Base-by-base conservation (phyloP, 805 yeast genomes). In the Torulaspora indica region DNA sequence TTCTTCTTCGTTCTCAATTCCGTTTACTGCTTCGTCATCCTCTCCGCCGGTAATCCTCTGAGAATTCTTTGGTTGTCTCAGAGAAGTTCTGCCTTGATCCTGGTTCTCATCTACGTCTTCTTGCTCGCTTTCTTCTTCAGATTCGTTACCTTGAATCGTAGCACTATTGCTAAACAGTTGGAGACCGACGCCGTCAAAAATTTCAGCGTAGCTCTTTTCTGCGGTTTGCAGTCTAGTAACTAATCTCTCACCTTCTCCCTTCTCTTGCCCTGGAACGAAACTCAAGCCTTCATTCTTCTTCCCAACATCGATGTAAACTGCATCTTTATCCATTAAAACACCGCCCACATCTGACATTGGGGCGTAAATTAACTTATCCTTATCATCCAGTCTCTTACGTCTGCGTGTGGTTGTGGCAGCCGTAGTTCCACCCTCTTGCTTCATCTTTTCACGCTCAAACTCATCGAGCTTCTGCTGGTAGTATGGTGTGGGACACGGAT, bases 331-430 rank as follows among this genome's bases (percentile, higher is more conserved):
- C 49, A 93, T 88, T 53, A 93, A 72, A 29, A 93, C 95, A 64
- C 99, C 99, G 45, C 97, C 97, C n/a, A 93, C 96, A 66, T 93
- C 98, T 37, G 97, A 86, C 99, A 93, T 93, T 39, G 99, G 99
- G 0, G 98, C 99, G 65, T 95, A 93, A 2, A 93, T 88, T 53
- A 88, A 79, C 64, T 90, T 93, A 62, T 88, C 95, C 56, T 83
- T 87, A 60, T 93, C 98, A 53, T 93, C 98, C 42, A 93, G 77
- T 60, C 98, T 78, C 63, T 88, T 86, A 59, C 97, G 77, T 64
- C 96, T 81, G 56, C 95, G 77, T 47, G 96, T 78, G 2, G 81
- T 75, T 25, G 76, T 72, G 2, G 81, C 74, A 3, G 75, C 57
- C 3, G 69, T 66, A 44, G 76, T 79, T 8, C 84, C 85, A 15